These are phyloP conservation scores for Talaromyces trachyspermus DNA, from an alignment of 495 filamentous ascomycete species.

Conservation along the genomic window DNA sequence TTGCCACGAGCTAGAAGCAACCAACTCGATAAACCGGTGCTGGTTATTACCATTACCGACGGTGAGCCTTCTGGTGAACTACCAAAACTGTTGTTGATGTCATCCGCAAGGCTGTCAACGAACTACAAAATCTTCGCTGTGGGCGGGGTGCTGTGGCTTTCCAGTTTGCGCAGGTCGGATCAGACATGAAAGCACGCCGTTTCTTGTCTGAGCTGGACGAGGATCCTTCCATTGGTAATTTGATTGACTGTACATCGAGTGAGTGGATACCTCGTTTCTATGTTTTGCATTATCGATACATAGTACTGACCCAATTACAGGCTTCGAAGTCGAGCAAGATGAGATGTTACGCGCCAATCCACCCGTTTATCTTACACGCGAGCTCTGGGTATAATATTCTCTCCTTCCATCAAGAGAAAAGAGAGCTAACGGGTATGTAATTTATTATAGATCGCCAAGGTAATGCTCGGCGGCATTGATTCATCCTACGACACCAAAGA, in stretches of 20 bases:
- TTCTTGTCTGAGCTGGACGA: slow-evolving; percentile 57
- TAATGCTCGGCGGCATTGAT: slow-evolving; percentile 66
- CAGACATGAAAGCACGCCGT: slow-evolving; percentile 55
- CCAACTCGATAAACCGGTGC: slow-evolving; percentile 54
- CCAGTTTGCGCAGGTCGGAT: slow-evolving; percentile 70
- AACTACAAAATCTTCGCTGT: slow-evolving; percentile 38
- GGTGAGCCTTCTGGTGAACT: slow-evolving; percentile 55
- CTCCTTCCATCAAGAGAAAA: not conserved
- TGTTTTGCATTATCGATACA: slow-evolving; percentile 12
- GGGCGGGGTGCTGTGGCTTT: slow-evolving; percentile 52
- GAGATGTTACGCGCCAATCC: slow-evolving; percentile 52
- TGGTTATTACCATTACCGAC: slow-evolving; percentile 67
- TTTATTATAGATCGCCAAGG: slow-evolving; percentile 54
- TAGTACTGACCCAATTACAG: slow-evolving; percentile 26
- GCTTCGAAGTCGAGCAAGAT: slow-evolving; percentile 59
- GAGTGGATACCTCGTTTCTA: slow-evolving; percentile 22
- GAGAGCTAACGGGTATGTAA: too few relatives aligned
- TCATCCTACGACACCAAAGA: slow-evolving; percentile 59
- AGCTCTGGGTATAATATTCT: slow-evolving; percentile 49
- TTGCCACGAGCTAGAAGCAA: slow-evolving; percentile 40
- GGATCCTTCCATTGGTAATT: slow-evolving; percentile 51
- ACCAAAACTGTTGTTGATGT: slow-evolving; percentile 40
- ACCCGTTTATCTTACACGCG: slow-evolving; percentile 52
- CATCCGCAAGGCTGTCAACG: slow-evolving; percentile 39
- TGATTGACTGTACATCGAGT: slow-evolving; percentile 72